A percentile compares a stretch with the other conserved stretches of the same genome.
phyloP scores from a whole-genome alignment of 805 yeast genomes.

The Metschnikowia henanensis region DNA sequence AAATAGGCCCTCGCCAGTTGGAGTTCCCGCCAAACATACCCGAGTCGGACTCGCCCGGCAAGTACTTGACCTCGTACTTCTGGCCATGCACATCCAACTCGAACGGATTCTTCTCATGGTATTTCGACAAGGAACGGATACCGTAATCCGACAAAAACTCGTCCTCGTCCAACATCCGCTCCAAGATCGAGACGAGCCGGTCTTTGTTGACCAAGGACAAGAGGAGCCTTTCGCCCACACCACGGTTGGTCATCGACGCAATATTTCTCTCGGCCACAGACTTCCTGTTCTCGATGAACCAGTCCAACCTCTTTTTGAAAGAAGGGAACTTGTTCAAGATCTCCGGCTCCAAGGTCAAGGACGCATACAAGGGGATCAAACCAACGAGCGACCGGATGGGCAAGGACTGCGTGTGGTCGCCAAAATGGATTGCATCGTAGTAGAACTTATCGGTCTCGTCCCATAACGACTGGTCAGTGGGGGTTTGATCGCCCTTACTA shows the following conservation, averaged over 20 bases:
- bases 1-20: conserved; percentile 96
- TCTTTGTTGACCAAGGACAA: conserved; percentile 81
- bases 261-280: conserved; percentile 77
- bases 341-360: conserved; percentile 85
- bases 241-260: conserved; percentile 78
- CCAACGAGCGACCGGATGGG: conserved; percentile 92
- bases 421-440: conserved; percentile 91
- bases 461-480: conserved; percentile 72
- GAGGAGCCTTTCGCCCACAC: conserved; percentile 79
- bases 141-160: conserved; percentile 87
- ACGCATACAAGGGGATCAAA: conserved; percentile 86
- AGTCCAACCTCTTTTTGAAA: conserved; percentile 77
- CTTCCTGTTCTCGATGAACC: conserved; percentile 75
- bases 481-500: conserved; percentile 36
- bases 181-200: conserved; percentile 70
- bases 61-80: conserved; percentile 66
- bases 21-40: conserved; percentile 97
- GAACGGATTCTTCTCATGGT: conserved; percentile 81
- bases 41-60: conserved; percentile 88
- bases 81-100: conserved; percentile 81
- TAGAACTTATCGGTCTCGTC: conserved; percentile 86
- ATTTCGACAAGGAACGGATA: conserved; percentile 83
- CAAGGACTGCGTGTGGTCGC: conserved; percentile 58
- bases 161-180: conserved; percentile 78
- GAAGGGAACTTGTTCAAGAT: conserved; percentile 74